These are phyloP conservation scores for Aspergillus brasiliensis DNA, from an alignment of 2,329 filamentous ascomycete genomes.

Conservation along the genomic window DNA sequence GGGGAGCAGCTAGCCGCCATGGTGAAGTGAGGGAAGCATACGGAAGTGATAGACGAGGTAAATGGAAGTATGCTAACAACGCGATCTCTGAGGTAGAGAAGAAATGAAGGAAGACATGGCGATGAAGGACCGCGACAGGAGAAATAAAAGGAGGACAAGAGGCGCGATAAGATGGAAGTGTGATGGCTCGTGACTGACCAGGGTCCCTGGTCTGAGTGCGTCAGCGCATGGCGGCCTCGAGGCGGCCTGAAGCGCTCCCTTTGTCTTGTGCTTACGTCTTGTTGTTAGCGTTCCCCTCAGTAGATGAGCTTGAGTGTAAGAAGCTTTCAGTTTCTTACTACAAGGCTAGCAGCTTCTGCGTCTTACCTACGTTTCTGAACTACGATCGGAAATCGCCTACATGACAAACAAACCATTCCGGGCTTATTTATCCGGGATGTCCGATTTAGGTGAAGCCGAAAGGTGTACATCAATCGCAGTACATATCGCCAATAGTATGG, in stretches of 20 bases:
- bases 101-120: background rate
- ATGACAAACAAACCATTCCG: too few relatives aligned
- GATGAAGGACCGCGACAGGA: background rate
- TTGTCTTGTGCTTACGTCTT: background rate
- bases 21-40: background rate
- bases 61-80: background rate
- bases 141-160: background rate
- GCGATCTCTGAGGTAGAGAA: background rate
- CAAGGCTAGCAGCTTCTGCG: too few relatives aligned
- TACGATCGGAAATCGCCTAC: too few relatives aligned
- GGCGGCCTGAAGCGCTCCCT: background rate
- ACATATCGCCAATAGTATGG: too few relatives aligned
- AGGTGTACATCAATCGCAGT: too few relatives aligned
- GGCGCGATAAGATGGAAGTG: background rate
- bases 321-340: too few relatives aligned
- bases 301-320: too few relatives aligned
- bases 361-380: too few relatives aligned
- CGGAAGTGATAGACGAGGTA: background rate
- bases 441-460: too few relatives aligned
- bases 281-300: too few relatives aligned
- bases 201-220: background rate
- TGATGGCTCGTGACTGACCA: background rate
- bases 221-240: background rate
- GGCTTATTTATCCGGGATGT: too few relatives aligned
- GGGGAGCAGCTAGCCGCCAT: conserved; percentile 1